Conservation (phyloP, 2,329 filamentous ascomycete species). For the Phialophora expanda region DNA sequence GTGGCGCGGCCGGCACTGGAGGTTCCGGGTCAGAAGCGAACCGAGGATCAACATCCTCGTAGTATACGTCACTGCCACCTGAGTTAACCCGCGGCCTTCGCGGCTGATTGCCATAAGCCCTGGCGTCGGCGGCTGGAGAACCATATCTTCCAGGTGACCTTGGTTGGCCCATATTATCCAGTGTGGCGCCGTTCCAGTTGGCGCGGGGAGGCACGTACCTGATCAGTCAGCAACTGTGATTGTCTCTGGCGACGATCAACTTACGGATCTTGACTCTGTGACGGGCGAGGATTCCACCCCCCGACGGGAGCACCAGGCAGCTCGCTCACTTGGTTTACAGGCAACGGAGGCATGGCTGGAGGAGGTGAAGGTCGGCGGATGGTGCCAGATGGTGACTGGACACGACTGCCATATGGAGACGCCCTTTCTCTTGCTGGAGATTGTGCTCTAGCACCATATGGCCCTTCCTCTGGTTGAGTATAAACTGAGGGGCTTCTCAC, state of each 20-base stretch:
- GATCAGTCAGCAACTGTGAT: constrained; percentile 25
- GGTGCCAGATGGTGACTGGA: constrained; percentile 46
- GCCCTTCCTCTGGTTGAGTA: constrained; percentile 49
- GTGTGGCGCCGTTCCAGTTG: constrained; percentile 43
- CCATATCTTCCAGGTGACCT: constrained; percentile 31
- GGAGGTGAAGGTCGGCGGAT: constrained; percentile 61
- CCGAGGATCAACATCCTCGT: constrained; percentile 90
- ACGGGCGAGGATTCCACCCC: constrained; percentile 24
- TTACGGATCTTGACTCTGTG: constrained; percentile 36
- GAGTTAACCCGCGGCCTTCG: constrained; percentile 38
- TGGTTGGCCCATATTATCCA: constrained; percentile 25
- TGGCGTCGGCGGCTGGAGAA: constrained; percentile 47
- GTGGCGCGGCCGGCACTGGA: constrained; percentile 36
- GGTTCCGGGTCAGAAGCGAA: constrained; percentile 64
- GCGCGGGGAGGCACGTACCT: constrained; percentile 55
- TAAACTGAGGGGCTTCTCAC: constrained; percentile 33
- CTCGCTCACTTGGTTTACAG: constrained; percentile 50
- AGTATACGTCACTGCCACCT: constrained; percentile 64
- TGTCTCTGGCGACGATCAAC: constrained; percentile 9
- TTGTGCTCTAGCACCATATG: constrained; percentile 63
- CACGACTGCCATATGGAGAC: constrained; percentile 36
- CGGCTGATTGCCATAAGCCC: constrained; percentile 49
- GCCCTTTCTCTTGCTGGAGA: constrained; percentile 43
- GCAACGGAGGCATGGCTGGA: constrained; percentile 62
- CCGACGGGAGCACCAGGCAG: constrained; percentile 20